Conservation (phyloP, 768 basidiomycete genomes). For the Boletus reticuloceps region DNA sequence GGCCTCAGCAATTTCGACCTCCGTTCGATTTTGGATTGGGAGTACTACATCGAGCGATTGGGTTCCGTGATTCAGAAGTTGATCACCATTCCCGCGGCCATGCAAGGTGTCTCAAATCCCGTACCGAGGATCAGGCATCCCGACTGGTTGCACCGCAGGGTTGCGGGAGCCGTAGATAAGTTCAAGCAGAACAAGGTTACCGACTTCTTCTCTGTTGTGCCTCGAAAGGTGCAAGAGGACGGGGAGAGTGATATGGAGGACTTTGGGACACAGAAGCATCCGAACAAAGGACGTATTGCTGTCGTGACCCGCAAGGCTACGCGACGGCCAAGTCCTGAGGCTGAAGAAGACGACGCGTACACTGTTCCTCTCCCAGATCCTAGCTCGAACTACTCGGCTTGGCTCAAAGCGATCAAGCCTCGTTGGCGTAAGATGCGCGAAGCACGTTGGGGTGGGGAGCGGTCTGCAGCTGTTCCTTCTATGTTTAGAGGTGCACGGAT, state of each 20-base stretch:
- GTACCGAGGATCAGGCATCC: conserved; percentile 95
- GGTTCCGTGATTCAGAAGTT: conserved; percentile 98
- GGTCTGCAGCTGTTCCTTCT: conserved; percentile 52
- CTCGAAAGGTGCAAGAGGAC: conserved; percentile 8
- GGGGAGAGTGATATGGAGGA: conserved; percentile 63
- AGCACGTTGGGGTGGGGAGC: conserved; percentile 40
- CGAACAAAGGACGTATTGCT: conserved; percentile 43
- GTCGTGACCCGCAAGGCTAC: conserved; percentile 50
- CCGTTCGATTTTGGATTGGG: conserved; percentile 95
- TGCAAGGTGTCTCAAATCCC: conserved; percentile 96
- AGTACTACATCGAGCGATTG: conserved; percentile 95
- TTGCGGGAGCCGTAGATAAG: conserved; percentile 87
- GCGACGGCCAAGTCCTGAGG: conserved; percentile 44
- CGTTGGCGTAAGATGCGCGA: conserved; percentile 69
- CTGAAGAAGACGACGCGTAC: conserved; percentile 24
- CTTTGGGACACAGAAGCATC: conserved; percentile 29
- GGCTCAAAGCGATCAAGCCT: conserved; percentile 73
- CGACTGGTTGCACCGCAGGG: conserved; percentile 93
- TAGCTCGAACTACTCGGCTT: conserved; percentile 62
- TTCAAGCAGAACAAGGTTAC: conserved; percentile 98
- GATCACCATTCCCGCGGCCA: conserved; percentile 97
- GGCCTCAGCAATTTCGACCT: conserved; percentile 84
- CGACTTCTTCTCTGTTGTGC: conserved; percentile 69
- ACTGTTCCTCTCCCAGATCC: conserved; percentile 59
- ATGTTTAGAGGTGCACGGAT: conserved; percentile 70